These are phyloP conservation scores for Xerocomus amazonicus DNA, from an alignment of 1,284 basidiomycete species.

Conservation along the genomic window DNA sequence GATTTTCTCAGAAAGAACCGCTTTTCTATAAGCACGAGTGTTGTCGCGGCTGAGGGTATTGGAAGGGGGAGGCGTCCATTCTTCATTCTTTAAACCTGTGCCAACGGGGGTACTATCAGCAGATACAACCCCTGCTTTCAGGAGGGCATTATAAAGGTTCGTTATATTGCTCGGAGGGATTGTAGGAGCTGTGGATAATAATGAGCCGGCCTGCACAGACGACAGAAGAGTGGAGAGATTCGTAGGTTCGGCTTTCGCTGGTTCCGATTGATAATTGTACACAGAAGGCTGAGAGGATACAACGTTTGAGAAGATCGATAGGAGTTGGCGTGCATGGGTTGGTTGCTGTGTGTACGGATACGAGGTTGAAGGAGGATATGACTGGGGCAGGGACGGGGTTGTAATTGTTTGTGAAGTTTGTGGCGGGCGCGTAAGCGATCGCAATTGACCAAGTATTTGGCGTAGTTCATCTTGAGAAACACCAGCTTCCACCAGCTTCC, in stretches of 20 bases:
- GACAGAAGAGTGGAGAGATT: constrained; percentile 29
- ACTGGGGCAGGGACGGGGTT: constrained; percentile 17
- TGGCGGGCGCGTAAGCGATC: constrained; percentile 52
- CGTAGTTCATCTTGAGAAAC: constrained; percentile 78
- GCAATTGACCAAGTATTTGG: constrained; percentile 77
- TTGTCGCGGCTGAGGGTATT: constrained; percentile 46
- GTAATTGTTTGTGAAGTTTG: constrained; percentile 36
- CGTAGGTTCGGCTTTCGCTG: constrained; percentile 30
- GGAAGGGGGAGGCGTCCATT: constrained; percentile 37
- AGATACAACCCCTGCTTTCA: constrained; percentile 73
- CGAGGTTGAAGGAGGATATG: constrained; percentile 31
- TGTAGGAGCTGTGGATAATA: constrained; percentile 28
- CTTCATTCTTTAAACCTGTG: constrained; percentile 43
- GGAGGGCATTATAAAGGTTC: constrained; percentile 59
- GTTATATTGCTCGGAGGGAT: constrained; percentile 46
- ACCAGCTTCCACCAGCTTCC: constrained; percentile 71
- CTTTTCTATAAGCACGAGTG: constrained; percentile 66
- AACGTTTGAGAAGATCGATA: constrained; percentile 16
- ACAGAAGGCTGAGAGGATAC: constrained; percentile 11
- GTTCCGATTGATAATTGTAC: constrained; percentile 26
- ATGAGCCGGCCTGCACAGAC: constrained; percentile 21
- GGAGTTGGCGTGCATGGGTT: constrained; percentile 23
- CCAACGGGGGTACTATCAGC: constrained; percentile 49
- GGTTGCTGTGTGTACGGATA: constrained; percentile 32
- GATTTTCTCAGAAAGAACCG: constrained; percentile 67